phyloP scores from a whole-genome alignment of 2,329 filamentous ascomycete species.

The Tolypocladium cylindrosporum region DNA sequence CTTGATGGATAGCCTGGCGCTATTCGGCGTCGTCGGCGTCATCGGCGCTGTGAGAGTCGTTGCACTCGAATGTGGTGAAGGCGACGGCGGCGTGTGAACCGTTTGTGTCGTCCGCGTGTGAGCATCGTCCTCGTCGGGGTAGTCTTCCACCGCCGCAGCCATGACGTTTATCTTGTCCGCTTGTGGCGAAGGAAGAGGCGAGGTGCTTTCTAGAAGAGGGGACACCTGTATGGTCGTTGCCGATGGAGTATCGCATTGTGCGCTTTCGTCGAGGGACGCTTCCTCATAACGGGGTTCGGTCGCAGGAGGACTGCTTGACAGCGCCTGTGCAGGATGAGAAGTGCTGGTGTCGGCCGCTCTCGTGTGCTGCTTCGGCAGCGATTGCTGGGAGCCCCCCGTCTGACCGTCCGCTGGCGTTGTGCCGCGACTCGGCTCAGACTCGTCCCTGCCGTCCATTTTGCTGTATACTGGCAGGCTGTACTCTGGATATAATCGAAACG shows the following conservation, averaged over 20 bases:
- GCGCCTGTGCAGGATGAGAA: neutral
- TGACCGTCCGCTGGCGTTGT: neutral
- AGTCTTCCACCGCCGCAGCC: slow-evolving; percentile 6
- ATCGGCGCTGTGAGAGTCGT: slow-evolving; percentile 1
- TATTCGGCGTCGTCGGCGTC: neutral
- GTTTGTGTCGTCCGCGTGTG: neutral
- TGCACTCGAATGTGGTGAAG: neutral
- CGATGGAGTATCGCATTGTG: neutral
- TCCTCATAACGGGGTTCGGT: neutral
- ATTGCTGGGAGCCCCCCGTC: neutral
- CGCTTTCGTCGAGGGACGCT: neutral
- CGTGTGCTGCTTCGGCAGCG: neutral
- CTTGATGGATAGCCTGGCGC: neutral
- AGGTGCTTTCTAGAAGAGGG: neutral
- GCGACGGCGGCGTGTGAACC: slow-evolving; percentile 1
- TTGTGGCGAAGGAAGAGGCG: slow-evolving; percentile 1
- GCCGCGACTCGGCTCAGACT: neutral
- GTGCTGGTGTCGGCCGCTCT: neutral
- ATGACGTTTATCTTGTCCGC: neutral
- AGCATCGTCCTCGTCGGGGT: slow-evolving; percentile 2
- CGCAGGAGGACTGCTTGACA: neutral
- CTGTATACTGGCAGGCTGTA: neutral
- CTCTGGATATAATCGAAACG: neutral
- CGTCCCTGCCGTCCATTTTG: neutral
- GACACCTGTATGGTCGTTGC: neutral